phyloP scores from a whole-genome alignment of 1,139 yeast genomes.

The Kurtzmaniella quercitrusa region DNA sequence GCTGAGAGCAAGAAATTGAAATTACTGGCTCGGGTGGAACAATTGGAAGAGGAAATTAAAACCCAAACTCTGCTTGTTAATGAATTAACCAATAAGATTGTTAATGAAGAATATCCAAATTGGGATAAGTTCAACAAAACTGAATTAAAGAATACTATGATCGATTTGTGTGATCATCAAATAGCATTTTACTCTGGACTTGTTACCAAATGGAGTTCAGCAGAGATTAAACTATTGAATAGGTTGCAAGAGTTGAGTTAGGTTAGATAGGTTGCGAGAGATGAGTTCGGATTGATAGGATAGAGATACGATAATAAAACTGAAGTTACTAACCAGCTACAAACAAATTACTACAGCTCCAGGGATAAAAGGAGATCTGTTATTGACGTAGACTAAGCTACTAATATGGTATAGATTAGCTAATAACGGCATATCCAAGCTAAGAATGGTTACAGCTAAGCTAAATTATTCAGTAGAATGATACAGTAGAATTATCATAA shows the following conservation, averaged over 20 bases:
- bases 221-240: constrained; percentile 42
- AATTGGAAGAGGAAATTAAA: constrained; percentile 51
- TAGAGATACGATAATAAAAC: neutral
- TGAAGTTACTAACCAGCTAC: no score
- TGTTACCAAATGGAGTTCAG: constrained; percentile 67
- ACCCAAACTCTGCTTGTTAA: constrained; percentile 46
- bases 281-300: constrained; percentile 12
- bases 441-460: no score
- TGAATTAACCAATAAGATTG: constrained; percentile 64
- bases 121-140: constrained; percentile 78
- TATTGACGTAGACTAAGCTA: no score
- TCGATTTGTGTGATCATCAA: constrained; percentile 70
- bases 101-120: constrained; percentile 74
- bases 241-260: constrained; percentile 32
- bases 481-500: no score
- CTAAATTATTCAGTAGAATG: no score
- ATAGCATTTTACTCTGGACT: constrained; percentile 71
- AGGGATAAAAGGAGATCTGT: no score
- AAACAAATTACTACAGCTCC: no score
- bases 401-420: no score
- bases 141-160: constrained; percentile 70
- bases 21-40: constrained; percentile 28
- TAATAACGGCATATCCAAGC: no score
- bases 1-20: constrained; percentile 33
- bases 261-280: constrained; percentile 32